phyloP scores from a whole-genome alignment of 768 basidiomycete species.

The Termitomyces bulborhizus region DNA sequence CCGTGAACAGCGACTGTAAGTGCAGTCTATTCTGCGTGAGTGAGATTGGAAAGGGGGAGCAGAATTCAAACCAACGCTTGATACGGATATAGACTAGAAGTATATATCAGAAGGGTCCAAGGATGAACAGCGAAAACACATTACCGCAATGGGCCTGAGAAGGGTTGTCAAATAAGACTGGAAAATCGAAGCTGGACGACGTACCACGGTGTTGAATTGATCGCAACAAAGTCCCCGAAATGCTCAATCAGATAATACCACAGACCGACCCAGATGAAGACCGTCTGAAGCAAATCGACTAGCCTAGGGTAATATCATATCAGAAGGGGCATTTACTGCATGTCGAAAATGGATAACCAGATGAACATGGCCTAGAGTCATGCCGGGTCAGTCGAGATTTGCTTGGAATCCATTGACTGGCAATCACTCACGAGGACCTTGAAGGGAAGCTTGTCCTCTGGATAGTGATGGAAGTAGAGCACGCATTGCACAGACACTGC shows the following conservation, averaged over 20 bases:
- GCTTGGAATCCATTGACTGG: neutral
- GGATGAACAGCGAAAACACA: neutral
- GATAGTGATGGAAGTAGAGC: slow-evolving; percentile 7
- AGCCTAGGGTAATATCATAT: neutral
- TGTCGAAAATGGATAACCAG: neutral
- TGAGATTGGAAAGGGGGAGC: neutral
- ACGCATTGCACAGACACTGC: slow-evolving; percentile 6
- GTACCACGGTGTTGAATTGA: slow-evolving; percentile 3
- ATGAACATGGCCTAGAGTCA: neutral
- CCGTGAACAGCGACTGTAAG: neutral
- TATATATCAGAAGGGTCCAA: neutral
- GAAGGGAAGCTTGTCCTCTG: neutral
- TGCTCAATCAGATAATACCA: slow-evolving; percentile 4
- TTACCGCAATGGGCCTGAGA: neutral
- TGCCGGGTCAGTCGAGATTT: neutral
- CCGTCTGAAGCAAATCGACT: slow-evolving; percentile 1
- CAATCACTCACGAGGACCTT: slow-evolving; percentile 7
- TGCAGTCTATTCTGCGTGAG: neutral
- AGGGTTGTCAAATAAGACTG: neutral
- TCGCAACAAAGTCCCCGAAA: neutral
- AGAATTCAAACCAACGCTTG: neutral
- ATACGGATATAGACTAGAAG: neutral
- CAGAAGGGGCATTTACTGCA: neutral
- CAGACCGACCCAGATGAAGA: slow-evolving; percentile 7
- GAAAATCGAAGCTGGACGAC: neutral